phyloP scores from a whole-genome alignment of 2,329 filamentous ascomycete genomes.

The Exophiala calicioides region DNA sequence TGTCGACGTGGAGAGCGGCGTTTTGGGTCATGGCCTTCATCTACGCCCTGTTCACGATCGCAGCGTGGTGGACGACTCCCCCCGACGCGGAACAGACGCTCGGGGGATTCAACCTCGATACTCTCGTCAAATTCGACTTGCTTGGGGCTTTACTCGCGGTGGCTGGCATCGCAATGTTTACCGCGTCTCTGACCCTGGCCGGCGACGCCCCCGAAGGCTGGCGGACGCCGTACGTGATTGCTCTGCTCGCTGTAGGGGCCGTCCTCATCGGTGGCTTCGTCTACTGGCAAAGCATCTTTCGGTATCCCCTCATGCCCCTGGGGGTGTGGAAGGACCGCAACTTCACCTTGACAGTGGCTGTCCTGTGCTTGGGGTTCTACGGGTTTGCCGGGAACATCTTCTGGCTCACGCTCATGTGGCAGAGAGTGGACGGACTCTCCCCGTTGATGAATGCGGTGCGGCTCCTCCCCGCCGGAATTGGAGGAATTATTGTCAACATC shows the following conservation, averaged over 20 bases:
- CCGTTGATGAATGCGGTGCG: constrained; percentile 63
- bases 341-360: constrained; percentile 63
- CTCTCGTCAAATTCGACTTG: constrained; percentile 61
- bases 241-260: constrained; percentile 61
- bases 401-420: constrained; percentile 67
- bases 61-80: constrained; percentile 64
- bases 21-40: constrained; percentile 66
- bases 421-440: constrained; percentile 55
- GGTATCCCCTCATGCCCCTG: constrained; percentile 53
- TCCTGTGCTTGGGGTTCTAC: constrained; percentile 62
- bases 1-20: constrained; percentile 64
- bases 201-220: constrained; percentile 63
- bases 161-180: constrained; percentile 66
- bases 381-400: constrained; percentile 63
- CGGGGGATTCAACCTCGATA: constrained; percentile 46
- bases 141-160: constrained; percentile 63
- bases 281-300: constrained; percentile 61
- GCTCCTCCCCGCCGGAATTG: constrained; percentile 65
- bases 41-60: constrained; percentile 59
- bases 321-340: constrained; percentile 59
- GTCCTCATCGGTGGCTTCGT: constrained; percentile 59
- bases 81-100: constrained; percentile 52
- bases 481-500: constrained; percentile 64
- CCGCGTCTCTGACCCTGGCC: constrained; percentile 59
- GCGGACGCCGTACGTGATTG: constrained; percentile 63